Conservation (phyloP, 2,329 filamentous ascomycete genomes). For the Venturia oleaginea region DNA sequence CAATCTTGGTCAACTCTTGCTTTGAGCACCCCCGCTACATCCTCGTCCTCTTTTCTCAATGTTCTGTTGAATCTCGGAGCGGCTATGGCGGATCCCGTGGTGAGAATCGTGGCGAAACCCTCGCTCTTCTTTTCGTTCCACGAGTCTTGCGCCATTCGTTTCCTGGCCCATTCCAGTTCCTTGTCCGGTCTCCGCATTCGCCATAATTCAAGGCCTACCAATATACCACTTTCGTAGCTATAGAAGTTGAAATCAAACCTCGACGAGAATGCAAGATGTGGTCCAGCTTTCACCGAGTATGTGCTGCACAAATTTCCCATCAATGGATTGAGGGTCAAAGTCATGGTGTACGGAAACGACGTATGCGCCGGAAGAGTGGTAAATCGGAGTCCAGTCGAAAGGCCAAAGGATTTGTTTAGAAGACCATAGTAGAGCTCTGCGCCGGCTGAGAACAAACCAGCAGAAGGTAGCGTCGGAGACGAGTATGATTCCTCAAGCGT, state of each 20-base stretch:
- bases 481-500: slow-evolving; percentile 15
- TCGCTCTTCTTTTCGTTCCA: not conserved
- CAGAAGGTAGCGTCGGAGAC: slow-evolving; percentile 20
- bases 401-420: slow-evolving; percentile 84
- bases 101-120: not conserved
- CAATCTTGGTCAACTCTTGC: slow-evolving; percentile 81
- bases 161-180: slow-evolving; percentile 32
- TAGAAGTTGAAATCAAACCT: slow-evolving; percentile 97
- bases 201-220: slow-evolving; percentile 90
- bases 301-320: slow-evolving; percentile 89
- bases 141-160: slow-evolving; percentile 28
- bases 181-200: slow-evolving; percentile 38
- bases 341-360: slow-evolving; percentile 88
- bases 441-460: slow-evolving; percentile 74
- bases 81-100: not conserved
- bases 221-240: slow-evolving; percentile 92
- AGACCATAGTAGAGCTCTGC: slow-evolving; percentile 94
- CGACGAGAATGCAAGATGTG: slow-evolving; percentile 75
- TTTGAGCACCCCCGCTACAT: slow-evolving; percentile 81
- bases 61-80: not conserved
- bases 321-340: slow-evolving; percentile 82
- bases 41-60: slow-evolving; percentile 41
- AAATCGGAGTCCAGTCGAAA: slow-evolving; percentile 82
- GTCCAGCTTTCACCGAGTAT: slow-evolving; percentile 82
- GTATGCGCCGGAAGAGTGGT: slow-evolving; percentile 72